Base-by-base conservation (phyloP, 306 rosid species). In the Inga leiocalycina region DNA sequence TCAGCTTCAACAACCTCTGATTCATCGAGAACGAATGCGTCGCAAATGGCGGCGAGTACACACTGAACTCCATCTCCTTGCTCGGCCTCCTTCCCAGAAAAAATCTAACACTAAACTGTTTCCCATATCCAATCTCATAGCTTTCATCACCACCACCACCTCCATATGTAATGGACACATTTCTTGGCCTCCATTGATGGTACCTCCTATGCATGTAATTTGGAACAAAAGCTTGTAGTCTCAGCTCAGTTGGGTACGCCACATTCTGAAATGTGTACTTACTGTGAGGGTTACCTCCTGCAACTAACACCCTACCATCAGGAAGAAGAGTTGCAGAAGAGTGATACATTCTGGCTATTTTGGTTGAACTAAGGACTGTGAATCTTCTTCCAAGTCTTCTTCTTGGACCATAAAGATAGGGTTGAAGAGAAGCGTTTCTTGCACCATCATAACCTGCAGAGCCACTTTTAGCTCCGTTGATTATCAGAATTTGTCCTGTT, bases 181-280 rank as follows among this genome's bases (percentile, higher is more conserved):
- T 91, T 30, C 32, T 64, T 1, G 97, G 94, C 81, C 94, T 88
- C 74, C 19, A 37, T 30, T 17, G 12, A 57, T 92, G 85, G 85
- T 87, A 85, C 81, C 86, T 78, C 2, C 24, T 76, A 0, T 86
- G 80, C 90, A 89, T 83, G 67, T 95, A 91, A 65, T 87, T 77
- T 11, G 98, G 98, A 82, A 89, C 80, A 82, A 90, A 95, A 72
- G 98, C 96, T 89, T 95, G 93, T 56, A 93, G 84, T 54, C 96
- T 89, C 1, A 95, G 86, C 78, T 95, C 97, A 2, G 98, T 95
- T 56, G 97, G 96, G 83, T 84, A 93, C 16, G 83, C 75, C 30
- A 89, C 94, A 51, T 85, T 84, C 11, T 27, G 82, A 79, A 81
- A 90, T 1, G 66, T 77, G 78, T 93, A 93, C 56, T 89, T 87